A percentile compares a stretch with the other conserved stretches of the same genome.
Evolutionary conservation across 768 basidiomycete genomes (phyloP).

Genomic region (Boletus subcaerulescens): DNA sequence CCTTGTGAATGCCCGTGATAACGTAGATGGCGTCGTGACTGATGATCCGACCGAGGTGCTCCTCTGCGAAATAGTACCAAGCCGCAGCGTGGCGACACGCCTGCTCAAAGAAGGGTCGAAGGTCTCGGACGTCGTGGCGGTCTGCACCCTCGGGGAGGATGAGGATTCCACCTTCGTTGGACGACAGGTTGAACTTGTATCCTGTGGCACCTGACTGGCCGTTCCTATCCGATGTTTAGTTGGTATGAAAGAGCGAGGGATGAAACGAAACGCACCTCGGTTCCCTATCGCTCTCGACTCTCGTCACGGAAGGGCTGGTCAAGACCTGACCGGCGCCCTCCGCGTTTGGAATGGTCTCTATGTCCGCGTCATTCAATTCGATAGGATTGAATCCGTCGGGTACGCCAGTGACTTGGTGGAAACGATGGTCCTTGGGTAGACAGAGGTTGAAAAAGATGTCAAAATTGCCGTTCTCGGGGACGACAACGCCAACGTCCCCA

Average conservation of each 20-base stretch:
- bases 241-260: not conserved
- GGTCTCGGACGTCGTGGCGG: slow-evolving; percentile 25
- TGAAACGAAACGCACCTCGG: slow-evolving; percentile 4
- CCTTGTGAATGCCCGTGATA: slow-evolving; percentile 28
- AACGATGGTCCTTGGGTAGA: slow-evolving; percentile 31
- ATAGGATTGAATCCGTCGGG: slow-evolving; percentile 32
- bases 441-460: slow-evolving; percentile 40
- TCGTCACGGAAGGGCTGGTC: slow-evolving; percentile 12
- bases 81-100: slow-evolving; percentile 24
- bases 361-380: slow-evolving; percentile 12
- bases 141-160: slow-evolving; percentile 35
- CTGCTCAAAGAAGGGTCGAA: slow-evolving; percentile 23
- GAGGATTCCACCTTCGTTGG: slow-evolving; percentile 31
- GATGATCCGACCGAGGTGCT: slow-evolving; percentile 24
- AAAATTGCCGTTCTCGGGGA: slow-evolving; percentile 33
- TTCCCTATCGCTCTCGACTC: not conserved
- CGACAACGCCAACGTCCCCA: slow-evolving; percentile 40
- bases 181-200: slow-evolving; percentile 17
- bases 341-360: slow-evolving; percentile 8
- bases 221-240: not conserved
- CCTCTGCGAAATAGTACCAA: slow-evolving; percentile 34
- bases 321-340: slow-evolving; percentile 14
- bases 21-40: slow-evolving; percentile 34
- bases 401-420: slow-evolving; percentile 15
- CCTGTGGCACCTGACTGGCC: not conserved